phyloP scores from a whole-genome alignment of 73 alveolate genomes.

The Loxodes magnus region DNA sequence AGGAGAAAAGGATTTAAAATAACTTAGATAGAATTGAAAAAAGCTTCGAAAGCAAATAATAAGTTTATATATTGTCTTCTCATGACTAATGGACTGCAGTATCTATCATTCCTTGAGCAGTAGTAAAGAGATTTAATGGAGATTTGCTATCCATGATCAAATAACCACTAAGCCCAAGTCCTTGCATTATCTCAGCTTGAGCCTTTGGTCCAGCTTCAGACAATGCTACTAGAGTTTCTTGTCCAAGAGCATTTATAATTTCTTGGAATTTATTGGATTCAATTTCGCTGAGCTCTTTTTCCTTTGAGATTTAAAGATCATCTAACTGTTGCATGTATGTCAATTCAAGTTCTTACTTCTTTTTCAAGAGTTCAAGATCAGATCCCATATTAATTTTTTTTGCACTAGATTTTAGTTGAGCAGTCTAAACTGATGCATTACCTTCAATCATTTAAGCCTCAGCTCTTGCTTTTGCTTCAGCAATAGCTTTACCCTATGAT shows the following conservation, averaged over 20 bases:
- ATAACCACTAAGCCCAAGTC: constrained; percentile 66
- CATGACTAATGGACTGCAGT: too few species aligned
- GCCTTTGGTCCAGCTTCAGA: constrained; percentile 73
- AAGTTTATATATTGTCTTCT: too few species aligned
- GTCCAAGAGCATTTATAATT: constrained; percentile 50
- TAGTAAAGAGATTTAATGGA: constrained; percentile 46
- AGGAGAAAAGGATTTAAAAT: too few species aligned
- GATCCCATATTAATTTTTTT: constrained; percentile 35
- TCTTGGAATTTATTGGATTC: constrained; percentile 59
- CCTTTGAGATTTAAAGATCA: constrained; percentile 48
- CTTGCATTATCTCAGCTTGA: constrained; percentile 59
- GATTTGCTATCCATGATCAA: constrained; percentile 51
- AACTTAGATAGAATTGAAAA: too few species aligned
- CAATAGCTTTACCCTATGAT: constrained; percentile 52
- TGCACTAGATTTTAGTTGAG: constrained; percentile 51
- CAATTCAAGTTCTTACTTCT: constrained; percentile 32
- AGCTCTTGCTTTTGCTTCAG: constrained; percentile 67
- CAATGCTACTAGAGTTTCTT: constrained; percentile 56
- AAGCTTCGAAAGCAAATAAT: too few species aligned
- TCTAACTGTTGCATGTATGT: constrained; percentile 28
- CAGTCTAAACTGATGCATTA: constrained; percentile 40
- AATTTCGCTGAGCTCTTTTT: constrained; percentile 37
- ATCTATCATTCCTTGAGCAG: constrained; percentile 39
- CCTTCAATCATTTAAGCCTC: constrained; percentile 52
- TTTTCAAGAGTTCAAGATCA: constrained; percentile 21